These are phyloP conservation scores for Metschnikowia anglica DNA, from an alignment of 805 yeast species.

Conservation along the genomic window DNA sequence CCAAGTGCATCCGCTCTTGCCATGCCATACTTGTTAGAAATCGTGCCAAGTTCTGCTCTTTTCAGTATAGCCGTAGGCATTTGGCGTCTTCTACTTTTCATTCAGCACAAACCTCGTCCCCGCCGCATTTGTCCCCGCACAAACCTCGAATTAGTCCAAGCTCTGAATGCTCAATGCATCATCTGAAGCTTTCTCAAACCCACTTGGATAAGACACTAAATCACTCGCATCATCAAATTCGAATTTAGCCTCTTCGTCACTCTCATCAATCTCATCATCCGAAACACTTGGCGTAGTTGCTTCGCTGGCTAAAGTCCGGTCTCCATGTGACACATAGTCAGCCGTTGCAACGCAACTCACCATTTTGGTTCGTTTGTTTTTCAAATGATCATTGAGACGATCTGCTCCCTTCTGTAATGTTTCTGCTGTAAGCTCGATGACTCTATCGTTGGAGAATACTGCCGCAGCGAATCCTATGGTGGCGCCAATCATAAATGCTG, in stretches of 20 bases:
- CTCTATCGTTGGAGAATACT: constrained; percentile 14
- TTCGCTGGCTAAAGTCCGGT: constrained; percentile 5
- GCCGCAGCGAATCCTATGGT: constrained; percentile 17
- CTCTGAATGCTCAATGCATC: constrained; percentile 5
- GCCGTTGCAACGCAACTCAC: constrained; percentile 4
- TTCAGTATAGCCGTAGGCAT: no score
- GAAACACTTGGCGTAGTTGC: constrained; percentile 16
- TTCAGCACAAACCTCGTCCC: no score
- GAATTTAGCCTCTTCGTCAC: background rate
- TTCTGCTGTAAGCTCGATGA: constrained; percentile 12
- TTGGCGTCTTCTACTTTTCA: no score
- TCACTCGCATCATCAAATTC: background rate
- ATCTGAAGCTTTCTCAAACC: background rate
- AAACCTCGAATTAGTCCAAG: constrained; percentile 1
- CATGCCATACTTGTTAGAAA: no score
- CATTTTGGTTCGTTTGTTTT: constrained; percentile 5
- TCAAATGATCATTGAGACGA: constrained; percentile 6
- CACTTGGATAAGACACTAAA: background rate
- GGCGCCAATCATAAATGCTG: constrained; percentile 17
- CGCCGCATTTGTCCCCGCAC: background rate
- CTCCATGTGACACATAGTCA: background rate
- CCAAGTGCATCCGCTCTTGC: no score
- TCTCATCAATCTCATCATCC: constrained; percentile 8
- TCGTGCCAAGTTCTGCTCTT: no score
- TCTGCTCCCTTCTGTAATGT: constrained; percentile 14